Percentiles rank a stretch among this genome's conserved stretches.
Conservation (phyloP, 202 grass and related monocot genomes). For the Panicum hallii region DNA sequence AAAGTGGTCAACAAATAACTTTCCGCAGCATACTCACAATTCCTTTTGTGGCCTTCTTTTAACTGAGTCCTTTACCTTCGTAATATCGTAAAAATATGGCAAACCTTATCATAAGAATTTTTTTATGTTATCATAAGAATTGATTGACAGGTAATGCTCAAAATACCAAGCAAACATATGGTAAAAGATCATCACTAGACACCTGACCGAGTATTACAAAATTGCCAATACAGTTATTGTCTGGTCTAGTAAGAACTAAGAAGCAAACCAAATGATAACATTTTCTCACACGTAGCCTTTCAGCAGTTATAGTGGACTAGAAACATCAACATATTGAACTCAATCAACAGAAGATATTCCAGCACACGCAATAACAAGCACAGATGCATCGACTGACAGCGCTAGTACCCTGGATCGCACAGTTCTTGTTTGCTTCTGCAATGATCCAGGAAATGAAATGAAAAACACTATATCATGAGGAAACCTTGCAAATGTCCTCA, state of each 20-base stretch:
- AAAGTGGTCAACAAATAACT: not conserved
- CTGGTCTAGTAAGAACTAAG: constrained; percentile 11
- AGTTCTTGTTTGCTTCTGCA: not conserved
- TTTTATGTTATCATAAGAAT: not conserved
- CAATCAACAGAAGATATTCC: constrained; percentile 29
- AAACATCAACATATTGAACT: constrained; percentile 35
- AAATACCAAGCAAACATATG: constrained; percentile 2
- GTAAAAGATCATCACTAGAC: not conserved
- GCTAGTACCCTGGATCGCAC: not conserved
- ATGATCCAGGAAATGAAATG: constrained; percentile 29
- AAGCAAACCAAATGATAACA: constrained; percentile 5
- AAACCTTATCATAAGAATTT: not conserved
- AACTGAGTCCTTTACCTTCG: not conserved
- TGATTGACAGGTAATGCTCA: constrained; percentile 39
- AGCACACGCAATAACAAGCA: constrained; percentile 25
- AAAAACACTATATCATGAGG: constrained; percentile 47
- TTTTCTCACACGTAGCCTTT: constrained; percentile 9
- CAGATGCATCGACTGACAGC: constrained; percentile 5
- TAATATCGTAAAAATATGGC: not conserved
- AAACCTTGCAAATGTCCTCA: constrained; percentile 93
- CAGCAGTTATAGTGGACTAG: constrained; percentile 21
- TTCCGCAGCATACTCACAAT: not conserved
- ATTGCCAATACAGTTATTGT: constrained; percentile 18
- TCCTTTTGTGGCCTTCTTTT: not conserved
- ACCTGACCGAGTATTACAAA: constrained; percentile 32